phyloP scores from a whole-genome alignment of 345 rosid species.

The Citrus trifoliata region DNA sequence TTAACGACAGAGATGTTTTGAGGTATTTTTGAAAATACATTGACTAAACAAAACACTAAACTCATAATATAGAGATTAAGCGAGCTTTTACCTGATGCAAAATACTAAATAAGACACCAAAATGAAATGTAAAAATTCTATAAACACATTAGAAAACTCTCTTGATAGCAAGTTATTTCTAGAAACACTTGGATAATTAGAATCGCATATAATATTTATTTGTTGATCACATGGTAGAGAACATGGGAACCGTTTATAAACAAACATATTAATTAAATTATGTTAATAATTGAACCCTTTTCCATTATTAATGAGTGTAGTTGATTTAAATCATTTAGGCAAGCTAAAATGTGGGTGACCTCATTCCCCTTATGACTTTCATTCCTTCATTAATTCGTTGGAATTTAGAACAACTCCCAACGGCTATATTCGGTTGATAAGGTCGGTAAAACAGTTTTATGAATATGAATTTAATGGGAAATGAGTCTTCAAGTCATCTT shows the following conservation, averaged over 20 bases:
- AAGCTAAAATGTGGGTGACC: slow-evolving; percentile 18
- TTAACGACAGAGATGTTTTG: too few relatives aligned
- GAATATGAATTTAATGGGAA: background rate
- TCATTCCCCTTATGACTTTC: slow-evolving; percentile 9
- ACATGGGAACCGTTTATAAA: slow-evolving; percentile 15
- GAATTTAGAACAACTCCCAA: slow-evolving; percentile 21
- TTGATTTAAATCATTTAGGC: slow-evolving; percentile 10
- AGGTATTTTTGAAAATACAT: too few relatives aligned
- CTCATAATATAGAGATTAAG: too few relatives aligned
- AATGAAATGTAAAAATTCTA: background rate
- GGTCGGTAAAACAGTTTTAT: slow-evolving; percentile 38
- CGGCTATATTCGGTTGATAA: slow-evolving; percentile 27
- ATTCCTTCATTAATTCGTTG: background rate
- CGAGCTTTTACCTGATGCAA: too few relatives aligned
- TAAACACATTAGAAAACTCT: background rate
- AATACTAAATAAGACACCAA: background rate
- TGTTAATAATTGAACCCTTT: background rate
- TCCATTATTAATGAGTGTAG: slow-evolving; percentile 4
- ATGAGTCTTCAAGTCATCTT: background rate
- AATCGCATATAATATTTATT: background rate
- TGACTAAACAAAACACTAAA: too few relatives aligned
- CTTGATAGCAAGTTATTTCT: background rate
- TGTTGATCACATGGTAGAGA: slow-evolving; percentile 23
- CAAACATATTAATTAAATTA: background rate
- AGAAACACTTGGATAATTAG: background rate